Base-by-base conservation (phyloP, 805 yeast species). In the Spathaspora boniae region DNA sequence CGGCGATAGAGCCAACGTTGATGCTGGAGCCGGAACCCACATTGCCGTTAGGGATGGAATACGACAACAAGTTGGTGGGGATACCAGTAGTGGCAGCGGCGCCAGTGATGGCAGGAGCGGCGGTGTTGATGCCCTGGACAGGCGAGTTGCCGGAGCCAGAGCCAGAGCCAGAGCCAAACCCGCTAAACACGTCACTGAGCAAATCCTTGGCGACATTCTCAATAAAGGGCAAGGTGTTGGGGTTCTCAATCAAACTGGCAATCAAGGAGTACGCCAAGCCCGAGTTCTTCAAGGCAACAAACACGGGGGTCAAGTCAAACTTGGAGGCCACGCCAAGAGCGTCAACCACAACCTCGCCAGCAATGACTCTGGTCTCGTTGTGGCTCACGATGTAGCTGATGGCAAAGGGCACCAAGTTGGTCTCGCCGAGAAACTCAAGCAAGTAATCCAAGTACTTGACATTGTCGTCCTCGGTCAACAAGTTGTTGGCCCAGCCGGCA, bases 231-330 rank as follows among this genome's bases (percentile, higher is more conserved):
- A 58, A 42, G 21, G 51, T 44, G 9, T 45, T 41, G 2, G 48
- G 41, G 37, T 51, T 51, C 31, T 50, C 46, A 17, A 57, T 24
- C 18, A 46, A 27, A 24, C 51, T 50, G 8, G 58, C 52, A 37
- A 56, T 41, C 32, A 56, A 36, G 5, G 49, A 41, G 33, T 57
- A 58, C 9, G 51, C 56, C 40, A 58, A 54, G 2, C 57, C 57
- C 16, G 62, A 57, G 25, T 48, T 40, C 36, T 56, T 59, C 35
- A 58, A 53, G 5, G 60, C 62, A 32, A 46, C 50, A 33, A 51
- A 58, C 16, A 59, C 37, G 7, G 48, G 35, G 18, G 62, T 57
- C 16, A 54, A 39, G 40, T 59, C 51, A 36, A 47, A 35, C 9
- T 38, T 42, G 2, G 43, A 44, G 15, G 43, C 43, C 28, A 42